Conservation (phyloP, 352 stramenopile genomes). For the Pythium aristosporum region DNA sequence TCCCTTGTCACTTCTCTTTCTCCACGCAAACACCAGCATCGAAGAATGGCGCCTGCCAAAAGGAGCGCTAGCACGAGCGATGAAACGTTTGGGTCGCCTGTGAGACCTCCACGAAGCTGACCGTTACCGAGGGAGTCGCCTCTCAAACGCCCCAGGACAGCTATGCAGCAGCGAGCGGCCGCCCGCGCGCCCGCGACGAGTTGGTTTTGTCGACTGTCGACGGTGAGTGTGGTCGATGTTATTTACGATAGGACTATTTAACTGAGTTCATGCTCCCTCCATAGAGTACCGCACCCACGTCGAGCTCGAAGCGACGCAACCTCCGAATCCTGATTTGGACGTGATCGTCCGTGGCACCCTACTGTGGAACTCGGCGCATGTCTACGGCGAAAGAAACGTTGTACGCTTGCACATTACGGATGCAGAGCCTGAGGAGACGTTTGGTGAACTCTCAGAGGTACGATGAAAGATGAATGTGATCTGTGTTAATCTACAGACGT, state of each 20-base stretch:
- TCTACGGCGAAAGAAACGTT: not conserved
- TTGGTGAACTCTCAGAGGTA: conserved; percentile 20
- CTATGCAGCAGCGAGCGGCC: not conserved
- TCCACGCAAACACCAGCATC: not conserved
- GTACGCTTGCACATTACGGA: conserved; percentile 19
- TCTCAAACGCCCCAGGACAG: not conserved
- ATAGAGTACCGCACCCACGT: not conserved
- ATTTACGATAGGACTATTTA: too few relatives aligned
- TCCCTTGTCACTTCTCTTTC: not conserved
- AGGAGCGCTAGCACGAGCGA: not conserved
- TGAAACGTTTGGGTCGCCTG: not conserved
- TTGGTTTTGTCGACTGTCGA: conserved; percentile 6
- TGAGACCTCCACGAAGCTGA: not conserved
- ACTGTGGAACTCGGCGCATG: conserved; percentile 11
- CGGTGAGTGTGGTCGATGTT: not conserved
- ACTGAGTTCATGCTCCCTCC: too few relatives aligned
- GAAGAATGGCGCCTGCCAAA: not conserved
- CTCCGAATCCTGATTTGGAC: conserved; percentile 8
- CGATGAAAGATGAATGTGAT: too few relatives aligned
- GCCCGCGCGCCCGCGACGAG: conserved; percentile 7
- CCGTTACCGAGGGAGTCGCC: not conserved
- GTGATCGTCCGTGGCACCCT: conserved; percentile 5
- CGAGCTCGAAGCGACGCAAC: not conserved
- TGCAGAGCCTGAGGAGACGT: conserved; percentile 5
- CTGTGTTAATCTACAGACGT: too few relatives aligned